Base-by-base conservation (phyloP, 306 rosid species). In the Lupinus albus region DNA sequence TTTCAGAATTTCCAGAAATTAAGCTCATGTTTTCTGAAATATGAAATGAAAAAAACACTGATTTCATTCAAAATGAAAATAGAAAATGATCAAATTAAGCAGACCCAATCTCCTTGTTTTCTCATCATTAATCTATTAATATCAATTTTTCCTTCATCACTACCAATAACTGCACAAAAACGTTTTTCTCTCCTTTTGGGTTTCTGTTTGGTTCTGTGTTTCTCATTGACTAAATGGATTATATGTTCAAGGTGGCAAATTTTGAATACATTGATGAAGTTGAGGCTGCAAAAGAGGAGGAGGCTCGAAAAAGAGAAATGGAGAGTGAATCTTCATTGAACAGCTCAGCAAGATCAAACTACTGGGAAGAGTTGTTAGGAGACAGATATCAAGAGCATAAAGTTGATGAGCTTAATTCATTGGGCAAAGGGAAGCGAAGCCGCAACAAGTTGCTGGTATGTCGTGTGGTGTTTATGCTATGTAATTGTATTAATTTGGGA, bases 391-490 rank as follows among this genome's bases (percentile, higher is more conserved):
- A 90, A 82, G 99, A 77, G 76, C 94, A 90, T 72, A 90, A 93
- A 80, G 77, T 84, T 72, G 99, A 90, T 78, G 99, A 93, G 79
- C 85, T 83, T 60, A 93, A 78, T 64, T 68, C 97, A 61, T 75
- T 93, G 79, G 99, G 99, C 45, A 93, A 93, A 76, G 97, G 99
- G 72, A 93, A 90, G 84, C 81, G 99, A 74, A 86, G 88, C 75
- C 97, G 97, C 16, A 90, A 90, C 46, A 41, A 41, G 11, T 41
- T 4, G 82, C 83, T 80, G 99, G 99, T 93, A 73, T 78, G 64
- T 64, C 32, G 38, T 41, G 10, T 65, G 39, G 45, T 18, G 20
- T 58, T 66, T 15, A 18, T 73, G 48, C n/a, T n/a, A 66, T 18
- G 64, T 8, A 38, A 3, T 38, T 38, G 44, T 8, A 1, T 38